Base-by-base conservation (phyloP, 768 basidiomycete genomes). In the Pisolithus albus region DNA sequence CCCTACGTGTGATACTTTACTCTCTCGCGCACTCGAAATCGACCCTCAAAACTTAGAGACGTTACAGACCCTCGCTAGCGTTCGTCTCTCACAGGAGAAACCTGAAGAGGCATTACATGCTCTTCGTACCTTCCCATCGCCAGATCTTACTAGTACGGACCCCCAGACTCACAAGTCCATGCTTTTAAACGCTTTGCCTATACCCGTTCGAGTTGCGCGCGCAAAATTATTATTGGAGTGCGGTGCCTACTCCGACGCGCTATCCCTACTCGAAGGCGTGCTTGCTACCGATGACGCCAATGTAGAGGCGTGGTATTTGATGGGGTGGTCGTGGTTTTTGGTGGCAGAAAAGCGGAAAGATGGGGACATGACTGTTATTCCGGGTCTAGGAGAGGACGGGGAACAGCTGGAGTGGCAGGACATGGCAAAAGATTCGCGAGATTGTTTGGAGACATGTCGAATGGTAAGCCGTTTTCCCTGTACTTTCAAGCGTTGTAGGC, bases 271-370 rank as follows among this genome's bases (percentile, higher is more conserved):
- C 24, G 81, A 88, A 41, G 88, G 86, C 11, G 76, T 93, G 9
- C 83, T 93, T 68, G 78, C 84, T 9, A 69, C 83, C 0, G 91
- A 94, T 65, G 88, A 92, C 57, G 78, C 89, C 61, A 86, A 90
- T 49, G 84, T 92, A 11, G 92, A 94, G 59, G 92, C 85, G 1
- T 94, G 92, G 84, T 95, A 95, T 63, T 79, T 95, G 26, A 92
- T 94, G 67, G 92, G 92, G 49, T 96, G 92, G 92, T 86, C 88
- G 56, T 92, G 89, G 75, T 91, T 83, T 72, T 71, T 94, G 43
- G 83, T 88, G 80, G 79, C 82, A 0, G 85, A 88, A 64, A 79
- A 84, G 53, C 81, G 80, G 7, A 76, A 80, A 54, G 82, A 85
- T 58, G 76, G 68, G 11, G 53, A 59, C 75, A 73, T 24, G 77